These are phyloP conservation scores for Aspergillus chevalieri DNA, from an alignment of 2,329 filamentous ascomycete genomes.

Conservation along the genomic window DNA sequence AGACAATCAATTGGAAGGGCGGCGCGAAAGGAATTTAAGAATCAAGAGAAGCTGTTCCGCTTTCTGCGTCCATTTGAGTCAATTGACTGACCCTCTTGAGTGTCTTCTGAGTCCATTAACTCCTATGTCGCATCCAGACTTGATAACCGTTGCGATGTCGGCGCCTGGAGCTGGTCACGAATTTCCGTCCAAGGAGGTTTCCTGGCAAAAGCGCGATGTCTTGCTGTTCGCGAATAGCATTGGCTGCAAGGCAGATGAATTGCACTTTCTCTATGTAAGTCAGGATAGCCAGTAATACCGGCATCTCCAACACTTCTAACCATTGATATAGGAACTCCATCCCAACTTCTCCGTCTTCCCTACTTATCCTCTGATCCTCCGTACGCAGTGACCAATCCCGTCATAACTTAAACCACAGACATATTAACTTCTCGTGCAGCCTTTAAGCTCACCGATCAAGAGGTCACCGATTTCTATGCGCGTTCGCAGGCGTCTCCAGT, in stretches of 20 bases:
- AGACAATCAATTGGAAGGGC: background rate
- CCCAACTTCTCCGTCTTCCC: constrained; percentile 83
- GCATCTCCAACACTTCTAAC: constrained; percentile 1
- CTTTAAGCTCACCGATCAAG: constrained; percentile 70
- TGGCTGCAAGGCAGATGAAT: constrained; percentile 75
- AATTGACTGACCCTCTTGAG: background rate
- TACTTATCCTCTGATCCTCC: constrained; percentile 76
- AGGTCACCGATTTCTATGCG: constrained; percentile 80
- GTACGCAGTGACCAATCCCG: constrained; percentile 34
- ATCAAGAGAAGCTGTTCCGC: too few species aligned
- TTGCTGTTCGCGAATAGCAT: constrained; percentile 88
- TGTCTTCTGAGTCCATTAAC: background rate
- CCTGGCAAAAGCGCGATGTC: constrained; percentile 82
- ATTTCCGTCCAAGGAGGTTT: constrained; percentile 67
- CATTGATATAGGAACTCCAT: constrained; percentile 64
- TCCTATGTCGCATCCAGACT: background rate
- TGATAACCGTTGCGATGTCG: constrained; percentile 31
- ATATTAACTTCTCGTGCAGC: constrained; percentile 38
- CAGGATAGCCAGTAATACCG: background rate
- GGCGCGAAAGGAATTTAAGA: background rate
- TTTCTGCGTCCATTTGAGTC: background rate
- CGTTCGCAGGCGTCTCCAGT: constrained; percentile 61
- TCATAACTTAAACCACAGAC: constrained; percentile 26
- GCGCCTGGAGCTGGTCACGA: constrained; percentile 64
- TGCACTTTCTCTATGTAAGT: constrained; percentile 84